These are phyloP conservation scores for Aschersonia sp. DNA, from an alignment of 2,329 filamentous ascomycete species.

Conservation along the genomic window DNA sequence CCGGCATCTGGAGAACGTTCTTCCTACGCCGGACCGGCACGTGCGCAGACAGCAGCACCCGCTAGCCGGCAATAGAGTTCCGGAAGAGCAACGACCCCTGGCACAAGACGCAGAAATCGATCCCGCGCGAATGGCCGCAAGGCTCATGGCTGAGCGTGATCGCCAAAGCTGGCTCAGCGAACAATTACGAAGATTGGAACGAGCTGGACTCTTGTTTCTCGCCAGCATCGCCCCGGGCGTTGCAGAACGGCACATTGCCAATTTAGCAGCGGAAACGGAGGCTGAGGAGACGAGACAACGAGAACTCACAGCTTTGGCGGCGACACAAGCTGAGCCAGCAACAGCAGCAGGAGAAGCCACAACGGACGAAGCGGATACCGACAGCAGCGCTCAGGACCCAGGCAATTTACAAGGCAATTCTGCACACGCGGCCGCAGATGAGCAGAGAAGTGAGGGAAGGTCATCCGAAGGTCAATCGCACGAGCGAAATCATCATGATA, in stretches of 20 bases:
- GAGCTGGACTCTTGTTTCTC: conserved; percentile 46
- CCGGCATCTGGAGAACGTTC: conserved; percentile 42
- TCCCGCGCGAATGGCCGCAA: conserved; percentile 36
- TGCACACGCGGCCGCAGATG: neutral
- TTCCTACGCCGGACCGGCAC: conserved; percentile 31
- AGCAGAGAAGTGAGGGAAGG: conserved; percentile 2
- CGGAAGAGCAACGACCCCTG: conserved; percentile 11
- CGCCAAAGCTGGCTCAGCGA: conserved; percentile 17
- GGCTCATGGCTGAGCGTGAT: conserved; percentile 30
- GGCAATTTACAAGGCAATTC: neutral
- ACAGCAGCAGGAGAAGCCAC: conserved; percentile 17
- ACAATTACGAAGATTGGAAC: conserved; percentile 39
- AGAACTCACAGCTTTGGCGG: conserved; percentile 19
- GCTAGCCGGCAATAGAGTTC: conserved; percentile 11
- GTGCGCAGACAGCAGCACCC: conserved; percentile 1
- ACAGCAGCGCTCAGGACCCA: neutral
- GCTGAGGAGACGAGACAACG: conserved; percentile 25
- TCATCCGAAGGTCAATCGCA: conserved; percentile 1
- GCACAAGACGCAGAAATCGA: conserved; percentile 19
- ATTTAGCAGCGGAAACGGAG: conserved; percentile 36
- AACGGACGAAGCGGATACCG: conserved; percentile 8
- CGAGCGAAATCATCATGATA: neutral
- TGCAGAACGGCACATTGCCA: conserved; percentile 48
- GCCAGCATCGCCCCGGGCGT: conserved; percentile 53
- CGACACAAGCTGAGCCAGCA: neutral